Evolutionary conservation across 139 green algal species (phyloP), one percentile per base, ranked within the genome.

Genomic region (Asterochloris sp.): DNA sequence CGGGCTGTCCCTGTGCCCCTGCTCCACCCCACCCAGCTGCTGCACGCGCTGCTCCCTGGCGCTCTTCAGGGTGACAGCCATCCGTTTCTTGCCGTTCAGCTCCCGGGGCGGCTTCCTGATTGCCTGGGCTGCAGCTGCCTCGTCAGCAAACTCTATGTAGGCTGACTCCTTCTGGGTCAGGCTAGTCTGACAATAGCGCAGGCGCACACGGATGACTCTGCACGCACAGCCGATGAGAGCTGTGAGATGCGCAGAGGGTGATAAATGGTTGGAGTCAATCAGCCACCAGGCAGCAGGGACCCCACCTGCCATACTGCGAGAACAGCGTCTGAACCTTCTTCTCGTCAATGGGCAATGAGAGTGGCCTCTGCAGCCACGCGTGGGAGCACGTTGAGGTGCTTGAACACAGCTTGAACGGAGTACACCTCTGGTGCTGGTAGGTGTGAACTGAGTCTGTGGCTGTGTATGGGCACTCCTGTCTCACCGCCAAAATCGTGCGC

Each of bases 111-210:
- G 54, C 24, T 29, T 69, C 12, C 24, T 27, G 17, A 80, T 29
- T 80, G 76, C 76, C 67, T 61, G 24, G n/a, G 47, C 76, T 80
- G 76, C 76, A 69, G 24, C 38, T 62, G 60, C 76, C 68, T 24
- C 13, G 23, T 69, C 61, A 54, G n/a, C 76, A 69, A 80, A 80
- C 24, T 80, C 76, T 54, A 80, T 69, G 60, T 80, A 80, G 14
- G 54, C 76, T 60, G 76, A 80, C 60, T 80, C 76, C 60, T 80
- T 80, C 76, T 80, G 76, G 60, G 67, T 61, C 76, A 80, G 23
- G 14, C 68, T 80, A 21, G 60, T 80, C 54, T 80, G 76, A 61
- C 68, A 62, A 29, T 69, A 80, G 26, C 76, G 23, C 15, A 80
- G 76, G 13, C 76, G 12, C 26, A 80, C 76, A 54, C 61, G 67